These are phyloP conservation scores for Arthrobotrys sphaeroides DNA, from an alignment of 2,329 filamentous ascomycete genomes.

Conservation along the genomic window DNA sequence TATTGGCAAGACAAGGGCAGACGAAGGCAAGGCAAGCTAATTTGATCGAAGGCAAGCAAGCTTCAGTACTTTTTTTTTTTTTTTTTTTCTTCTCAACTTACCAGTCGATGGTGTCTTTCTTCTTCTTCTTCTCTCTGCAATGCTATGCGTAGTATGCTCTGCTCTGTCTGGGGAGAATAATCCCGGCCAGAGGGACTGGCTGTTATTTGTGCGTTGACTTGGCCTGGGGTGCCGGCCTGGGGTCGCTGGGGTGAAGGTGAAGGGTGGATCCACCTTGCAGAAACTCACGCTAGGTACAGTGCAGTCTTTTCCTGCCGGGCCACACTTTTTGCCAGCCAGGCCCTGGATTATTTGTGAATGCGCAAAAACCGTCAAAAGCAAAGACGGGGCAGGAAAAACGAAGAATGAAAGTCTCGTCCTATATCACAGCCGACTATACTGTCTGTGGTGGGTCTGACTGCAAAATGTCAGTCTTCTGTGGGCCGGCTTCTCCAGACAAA, in stretches of 20 bases:
- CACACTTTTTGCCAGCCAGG: constrained; percentile 51
- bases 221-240: constrained; percentile 52
- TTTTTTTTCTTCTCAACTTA: too few relatives aligned
- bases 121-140: constrained; percentile 27
- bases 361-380: constrained; percentile 40
- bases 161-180: constrained; percentile 4
- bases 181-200: constrained; percentile 48
- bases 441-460: constrained; percentile 42
- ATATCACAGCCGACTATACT: constrained; percentile 52
- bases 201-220: constrained; percentile 54
- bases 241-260: constrained; percentile 18
- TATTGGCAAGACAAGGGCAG: constrained; percentile 22
- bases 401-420: constrained; percentile 39
- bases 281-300: constrained; percentile 54
- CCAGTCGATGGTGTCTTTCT: constrained; percentile 9
- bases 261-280: constrained; percentile 47
- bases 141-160: too few relatives aligned
- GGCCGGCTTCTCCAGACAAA: constrained; percentile 47
- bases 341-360: constrained; percentile 54
- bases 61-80: too few relatives aligned
- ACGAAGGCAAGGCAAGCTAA: constrained; percentile 37
- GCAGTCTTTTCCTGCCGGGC: constrained; percentile 54
- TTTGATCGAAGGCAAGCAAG: not conserved
- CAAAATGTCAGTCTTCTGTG: constrained; percentile 52
- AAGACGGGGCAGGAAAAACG: constrained; percentile 29